phyloP scores from a whole-genome alignment of 1,284 basidiomycete genomes.

The Coniferiporia sulphurascens region DNA sequence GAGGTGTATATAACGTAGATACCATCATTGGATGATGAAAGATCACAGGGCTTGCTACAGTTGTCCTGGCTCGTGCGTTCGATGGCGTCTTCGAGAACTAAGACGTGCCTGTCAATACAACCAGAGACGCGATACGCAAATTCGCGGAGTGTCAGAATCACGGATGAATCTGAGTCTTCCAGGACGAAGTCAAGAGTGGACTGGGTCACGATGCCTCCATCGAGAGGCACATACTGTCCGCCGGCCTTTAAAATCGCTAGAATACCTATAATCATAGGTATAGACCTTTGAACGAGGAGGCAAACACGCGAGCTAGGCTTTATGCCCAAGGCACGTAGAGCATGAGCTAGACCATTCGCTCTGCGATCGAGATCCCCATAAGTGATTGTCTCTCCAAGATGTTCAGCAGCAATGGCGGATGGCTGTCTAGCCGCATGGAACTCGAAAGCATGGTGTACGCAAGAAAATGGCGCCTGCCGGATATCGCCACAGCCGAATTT shows the following conservation, averaged over 20 bases:
- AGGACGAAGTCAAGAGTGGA: constrained; percentile 49
- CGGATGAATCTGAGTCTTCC: constrained; percentile 39
- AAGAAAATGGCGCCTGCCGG: constrained; percentile 37
- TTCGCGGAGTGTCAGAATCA: constrained; percentile 43
- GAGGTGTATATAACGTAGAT: constrained; percentile 60
- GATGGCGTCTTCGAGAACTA: constrained; percentile 42
- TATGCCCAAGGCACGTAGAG: constrained; percentile 41
- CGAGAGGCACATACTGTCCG: constrained; percentile 52
- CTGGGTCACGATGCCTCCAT: constrained; percentile 52
- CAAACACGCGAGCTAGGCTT: constrained; percentile 46
- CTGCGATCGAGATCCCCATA: constrained; percentile 46
- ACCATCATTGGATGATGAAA: constrained; percentile 38
- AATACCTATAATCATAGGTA: constrained; percentile 51
- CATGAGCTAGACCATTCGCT: constrained; percentile 43
- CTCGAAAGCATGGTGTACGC: constrained; percentile 55
- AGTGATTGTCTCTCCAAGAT: constrained; percentile 42
- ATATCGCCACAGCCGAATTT: constrained; percentile 41
- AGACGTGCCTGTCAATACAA: constrained; percentile 22
- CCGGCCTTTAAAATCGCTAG: constrained; percentile 52
- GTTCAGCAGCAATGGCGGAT: constrained; percentile 44
- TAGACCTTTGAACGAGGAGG: constrained; percentile 49
- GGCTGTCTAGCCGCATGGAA: constrained; percentile 38
- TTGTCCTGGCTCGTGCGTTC: constrained; percentile 22
- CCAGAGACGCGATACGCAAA: constrained; percentile 38
- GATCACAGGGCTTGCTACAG: constrained; percentile 34